Evolutionary conservation across 768 basidiomycete genomes (phyloP), one percentile per base, ranked within the genome.

Genomic region (Boletus huronensis): DNA sequence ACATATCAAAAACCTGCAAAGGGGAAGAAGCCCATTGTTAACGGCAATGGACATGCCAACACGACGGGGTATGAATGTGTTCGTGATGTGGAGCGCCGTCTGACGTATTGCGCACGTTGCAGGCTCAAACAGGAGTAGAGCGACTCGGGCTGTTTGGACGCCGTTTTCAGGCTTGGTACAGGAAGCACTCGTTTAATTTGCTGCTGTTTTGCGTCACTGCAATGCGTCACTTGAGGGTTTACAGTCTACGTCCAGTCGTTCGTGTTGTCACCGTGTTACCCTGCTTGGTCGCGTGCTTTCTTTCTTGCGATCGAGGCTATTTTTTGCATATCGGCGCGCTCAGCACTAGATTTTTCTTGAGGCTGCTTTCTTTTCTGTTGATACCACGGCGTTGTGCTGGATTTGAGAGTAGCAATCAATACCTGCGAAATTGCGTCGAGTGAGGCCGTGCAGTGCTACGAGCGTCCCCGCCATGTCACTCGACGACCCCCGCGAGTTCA

Each of bases 1-100:
- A 90, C 89, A 28, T 90, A 91, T 77, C 84, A 84, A 76, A 85
- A 84, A 68, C 81, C 86, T 32, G 69, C 54, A 43, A 73, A 77
- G 63, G 72, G 72, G 29, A 66, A 59, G 65, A 63, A 55, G 19
- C 23, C 54, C 9, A 46, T 59, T 51, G 60, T 70, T 9, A 80
- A 80, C 54, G 72, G 74, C 38, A 82, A 81, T 68, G 74, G 81
- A 50, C 66, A 74, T 38, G 77, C 76, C 29, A 73, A 74, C 52
- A 70, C 68, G 29, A 65, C 64, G 52, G 68, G 63, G 71, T 75
- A 59, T 17, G 69, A 48, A 36, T 28, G 5, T 29, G 38, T 36
- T 36, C n/a, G 35, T 41, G 31, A 3, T 19, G 16, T 19, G 8
- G 23, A 23, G 28, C n/a, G 17, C 25, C 29, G 34, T 53, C 54